Conservation (phyloP, 257 asterid species). For the Marsdenia floribunda region DNA sequence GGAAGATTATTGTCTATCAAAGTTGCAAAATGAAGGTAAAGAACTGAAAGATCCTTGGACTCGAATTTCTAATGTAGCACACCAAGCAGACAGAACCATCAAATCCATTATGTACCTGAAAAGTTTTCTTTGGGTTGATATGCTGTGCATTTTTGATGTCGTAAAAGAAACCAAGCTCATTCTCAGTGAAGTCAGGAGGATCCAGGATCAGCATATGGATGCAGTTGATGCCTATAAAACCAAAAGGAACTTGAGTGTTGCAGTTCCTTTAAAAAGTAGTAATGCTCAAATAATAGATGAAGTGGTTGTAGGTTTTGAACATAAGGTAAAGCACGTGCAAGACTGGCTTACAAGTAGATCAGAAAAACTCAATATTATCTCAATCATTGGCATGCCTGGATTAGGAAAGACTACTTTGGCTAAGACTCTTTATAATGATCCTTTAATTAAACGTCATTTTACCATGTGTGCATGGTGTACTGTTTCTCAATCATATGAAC, state of each 20-base stretch:
- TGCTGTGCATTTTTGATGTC: too few relatives aligned
- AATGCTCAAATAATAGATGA: neutral
- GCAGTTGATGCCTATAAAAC: neutral
- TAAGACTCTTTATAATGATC: neutral
- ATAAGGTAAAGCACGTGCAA: too few relatives aligned
- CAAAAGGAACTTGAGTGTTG: neutral
- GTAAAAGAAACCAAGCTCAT: neutral
- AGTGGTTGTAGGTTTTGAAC: neutral
- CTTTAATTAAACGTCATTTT: neutral
- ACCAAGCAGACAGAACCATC: neutral
- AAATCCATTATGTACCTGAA: too few relatives aligned
- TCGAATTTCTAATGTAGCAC: neutral
- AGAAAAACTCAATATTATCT: slow-evolving; percentile 1
- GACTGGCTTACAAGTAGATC: neutral
- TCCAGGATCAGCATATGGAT: neutral
- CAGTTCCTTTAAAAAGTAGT: neutral
- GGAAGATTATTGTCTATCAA: too few relatives aligned
- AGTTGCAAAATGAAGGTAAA: too few relatives aligned
- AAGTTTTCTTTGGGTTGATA: too few relatives aligned
- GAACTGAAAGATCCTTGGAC: neutral
- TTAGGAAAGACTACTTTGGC: too few relatives aligned
- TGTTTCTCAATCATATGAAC: slow-evolving; percentile 4
- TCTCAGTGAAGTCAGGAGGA: too few relatives aligned
- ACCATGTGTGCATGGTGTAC: slow-evolving; percentile 3
- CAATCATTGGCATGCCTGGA: slow-evolving; percentile 15